Percentiles rank a stretch among this genome's conserved stretches.
phyloP scores from a whole-genome alignment of 768 basidiomycete species.

The Jaapia argillacea region DNA sequence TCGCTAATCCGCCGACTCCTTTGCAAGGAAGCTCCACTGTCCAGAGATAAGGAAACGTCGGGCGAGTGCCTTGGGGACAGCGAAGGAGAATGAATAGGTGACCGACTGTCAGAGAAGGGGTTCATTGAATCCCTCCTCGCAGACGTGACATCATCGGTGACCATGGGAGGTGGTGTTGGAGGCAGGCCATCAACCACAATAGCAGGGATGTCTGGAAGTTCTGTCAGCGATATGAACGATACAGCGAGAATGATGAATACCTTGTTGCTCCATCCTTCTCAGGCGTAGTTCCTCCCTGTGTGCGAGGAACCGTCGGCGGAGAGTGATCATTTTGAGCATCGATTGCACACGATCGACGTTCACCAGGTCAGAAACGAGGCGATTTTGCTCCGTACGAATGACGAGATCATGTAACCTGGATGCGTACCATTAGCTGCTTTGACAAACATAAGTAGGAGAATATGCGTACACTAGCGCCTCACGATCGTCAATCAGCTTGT shows the following conservation, averaged over 20 bases:
- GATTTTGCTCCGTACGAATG: constrained; percentile 62
- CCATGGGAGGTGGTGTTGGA: constrained; percentile 39
- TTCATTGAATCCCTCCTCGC: constrained; percentile 11
- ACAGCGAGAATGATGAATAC: constrained; percentile 18
- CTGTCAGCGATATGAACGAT: not conserved
- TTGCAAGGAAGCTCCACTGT: constrained; percentile 38
- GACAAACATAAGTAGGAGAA: not conserved
- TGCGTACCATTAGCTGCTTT: constrained; percentile 6
- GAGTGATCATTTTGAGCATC: constrained; percentile 64
- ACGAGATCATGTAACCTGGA: constrained; percentile 75
- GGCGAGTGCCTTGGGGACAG: constrained; percentile 28
- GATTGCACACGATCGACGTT: constrained; percentile 81
- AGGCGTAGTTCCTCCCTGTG: constrained; percentile 30
- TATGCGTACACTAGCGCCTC: constrained; percentile 76
- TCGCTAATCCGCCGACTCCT: constrained; percentile 50
- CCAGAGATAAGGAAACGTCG: constrained; percentile 37
- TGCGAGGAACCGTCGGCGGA: constrained; percentile 57
- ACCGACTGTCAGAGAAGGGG: constrained; percentile 9
- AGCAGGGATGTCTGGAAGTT: constrained; percentile 48
- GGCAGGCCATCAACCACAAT: constrained; percentile 58
- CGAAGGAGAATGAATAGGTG: constrained; percentile 22
- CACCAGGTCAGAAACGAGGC: constrained; percentile 73
- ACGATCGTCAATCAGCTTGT: constrained; percentile 84
- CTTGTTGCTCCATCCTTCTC: constrained; percentile 28
- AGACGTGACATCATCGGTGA: constrained; percentile 47